These are phyloP conservation scores for Pleurotus djamor DNA, from an alignment of 768 basidiomycete genomes.

Conservation along the genomic window DNA sequence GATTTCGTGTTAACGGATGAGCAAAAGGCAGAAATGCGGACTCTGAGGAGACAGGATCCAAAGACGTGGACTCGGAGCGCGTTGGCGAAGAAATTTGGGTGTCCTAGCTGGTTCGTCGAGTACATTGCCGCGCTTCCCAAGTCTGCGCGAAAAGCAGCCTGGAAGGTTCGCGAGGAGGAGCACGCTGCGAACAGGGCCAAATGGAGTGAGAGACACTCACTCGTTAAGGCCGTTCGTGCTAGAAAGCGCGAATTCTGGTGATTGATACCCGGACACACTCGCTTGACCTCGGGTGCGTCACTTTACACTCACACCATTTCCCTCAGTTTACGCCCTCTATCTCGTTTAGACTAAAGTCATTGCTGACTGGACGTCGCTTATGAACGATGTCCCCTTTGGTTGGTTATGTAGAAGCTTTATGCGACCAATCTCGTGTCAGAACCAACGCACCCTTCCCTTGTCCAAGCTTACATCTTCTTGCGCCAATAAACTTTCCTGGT, in stretches of 20 bases:
- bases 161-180: constrained; percentile 39
- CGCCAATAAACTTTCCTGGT: too few species aligned
- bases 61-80: constrained; percentile 54
- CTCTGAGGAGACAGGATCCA: constrained; percentile 59
- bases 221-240: constrained; percentile 59
- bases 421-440: too few species aligned
- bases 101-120: constrained; percentile 66
- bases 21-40: constrained; percentile 52
- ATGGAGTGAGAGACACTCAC: constrained; percentile 72
- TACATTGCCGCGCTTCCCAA: constrained; percentile 62
- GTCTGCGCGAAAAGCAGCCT: constrained; percentile 39
- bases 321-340: too few species aligned
- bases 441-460: too few species aligned
- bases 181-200: constrained; percentile 45
- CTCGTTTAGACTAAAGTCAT: too few species aligned
- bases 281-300: too few species aligned
- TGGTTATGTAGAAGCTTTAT: too few species aligned
- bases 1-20: constrained; percentile 47
- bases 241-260: constrained; percentile 78
- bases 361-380: too few species aligned
- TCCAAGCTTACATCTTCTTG: too few species aligned
- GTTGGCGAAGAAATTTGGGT: constrained; percentile 77
- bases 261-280: constrained; percentile 7
- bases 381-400: too few species aligned
- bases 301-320: too few species aligned